Conservation (phyloP, 1,139 yeast genomes). For the Yarrowia galli region DNA sequence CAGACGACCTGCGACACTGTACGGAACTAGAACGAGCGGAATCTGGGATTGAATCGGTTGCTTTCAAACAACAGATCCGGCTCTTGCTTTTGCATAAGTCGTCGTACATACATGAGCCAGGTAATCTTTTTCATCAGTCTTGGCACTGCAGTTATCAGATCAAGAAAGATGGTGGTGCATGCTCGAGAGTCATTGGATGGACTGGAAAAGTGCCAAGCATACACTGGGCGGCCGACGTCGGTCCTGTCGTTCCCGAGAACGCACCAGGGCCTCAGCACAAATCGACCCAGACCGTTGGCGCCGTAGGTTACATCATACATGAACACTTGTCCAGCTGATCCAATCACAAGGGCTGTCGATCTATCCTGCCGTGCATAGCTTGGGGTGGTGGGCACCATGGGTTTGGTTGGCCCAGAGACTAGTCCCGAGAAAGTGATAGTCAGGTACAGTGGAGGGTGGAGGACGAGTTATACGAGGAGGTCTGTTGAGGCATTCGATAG, state of each 20-base stretch:
- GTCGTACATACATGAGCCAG: conserved; percentile 1
- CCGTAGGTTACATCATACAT: conserved; percentile 11
- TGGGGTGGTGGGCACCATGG: conserved; percentile 11
- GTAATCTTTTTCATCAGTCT: conserved; percentile 37
- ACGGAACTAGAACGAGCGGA: no score
- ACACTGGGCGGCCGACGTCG: neutral
- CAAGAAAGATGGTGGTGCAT: neutral
- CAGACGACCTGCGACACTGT: no score
- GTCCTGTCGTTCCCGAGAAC: neutral
- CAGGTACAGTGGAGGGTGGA: conserved; percentile 5
- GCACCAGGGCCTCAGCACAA: neutral
- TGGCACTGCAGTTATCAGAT: conserved; percentile 35
- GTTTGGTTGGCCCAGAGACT: neutral
- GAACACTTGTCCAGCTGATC: neutral
- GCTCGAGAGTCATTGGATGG: conserved; percentile 1
- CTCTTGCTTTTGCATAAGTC: neutral
- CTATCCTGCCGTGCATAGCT: conserved; percentile 10
- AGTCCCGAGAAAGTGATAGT: conserved; percentile 12
- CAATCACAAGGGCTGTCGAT: conserved; percentile 17
- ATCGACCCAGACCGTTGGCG: neutral
- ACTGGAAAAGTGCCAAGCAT: neutral
- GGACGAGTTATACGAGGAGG: no score
- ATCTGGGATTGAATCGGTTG: no score
- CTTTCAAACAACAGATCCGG: neutral
- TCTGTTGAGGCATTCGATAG: no score